A percentile compares a stretch with the other conserved stretches of the same genome.
Conservation (phyloP, 805 yeast genomes). For the Saccharomycopsis sp. region DNA sequence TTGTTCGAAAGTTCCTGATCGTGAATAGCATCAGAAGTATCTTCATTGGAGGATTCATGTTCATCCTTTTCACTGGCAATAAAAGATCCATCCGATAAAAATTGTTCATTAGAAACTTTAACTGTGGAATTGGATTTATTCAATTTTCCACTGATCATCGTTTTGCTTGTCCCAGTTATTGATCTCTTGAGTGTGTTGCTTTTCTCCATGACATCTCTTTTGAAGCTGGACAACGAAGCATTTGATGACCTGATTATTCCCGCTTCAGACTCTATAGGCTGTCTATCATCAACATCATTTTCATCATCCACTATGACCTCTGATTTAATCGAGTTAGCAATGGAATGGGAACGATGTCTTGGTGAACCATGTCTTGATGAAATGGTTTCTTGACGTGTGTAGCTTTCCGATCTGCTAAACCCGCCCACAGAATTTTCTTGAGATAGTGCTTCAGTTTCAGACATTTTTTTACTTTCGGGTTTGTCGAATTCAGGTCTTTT, state of each 20-base stretch:
- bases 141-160: slow-evolving; percentile 6
- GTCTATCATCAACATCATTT: neutral
- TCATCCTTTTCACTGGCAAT: slow-evolving; percentile 18
- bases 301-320: neutral
- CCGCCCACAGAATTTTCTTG: neutral
- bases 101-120: slow-evolving; percentile 25
- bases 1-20: neutral
- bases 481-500: slow-evolving; percentile 19
- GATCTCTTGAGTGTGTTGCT: slow-evolving; percentile 1
- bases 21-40: neutral
- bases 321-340: neutral
- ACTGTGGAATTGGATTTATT: slow-evolving; percentile 23
- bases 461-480: neutral
- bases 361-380: no score
- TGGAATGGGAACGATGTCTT: neutral
- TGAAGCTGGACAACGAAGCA: neutral
- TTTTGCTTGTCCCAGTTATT: slow-evolving; percentile 5
- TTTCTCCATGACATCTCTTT: neutral
- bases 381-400: neutral
- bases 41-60: slow-evolving; percentile 14
- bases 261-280: no score
- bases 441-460: neutral
- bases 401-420: neutral
- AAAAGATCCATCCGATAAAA: slow-evolving; percentile 26
- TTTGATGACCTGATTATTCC: neutral